Evolutionary conservation across 139 green algal genomes (phyloP).

Genomic region (Chara braunii): DNA sequence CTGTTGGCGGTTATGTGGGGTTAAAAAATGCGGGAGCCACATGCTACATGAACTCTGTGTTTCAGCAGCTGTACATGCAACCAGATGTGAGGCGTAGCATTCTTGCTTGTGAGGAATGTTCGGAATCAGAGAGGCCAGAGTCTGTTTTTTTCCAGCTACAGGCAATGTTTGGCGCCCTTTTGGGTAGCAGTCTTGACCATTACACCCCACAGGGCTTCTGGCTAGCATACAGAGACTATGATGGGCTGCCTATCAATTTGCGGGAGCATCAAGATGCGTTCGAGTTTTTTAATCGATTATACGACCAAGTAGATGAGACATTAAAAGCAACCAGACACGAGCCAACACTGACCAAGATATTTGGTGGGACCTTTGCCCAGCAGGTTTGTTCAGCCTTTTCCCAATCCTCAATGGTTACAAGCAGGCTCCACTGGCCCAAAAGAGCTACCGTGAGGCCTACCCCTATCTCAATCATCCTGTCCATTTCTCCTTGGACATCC

Average conservation of each 20-base stretch:
- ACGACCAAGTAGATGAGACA: conserved; percentile 52
- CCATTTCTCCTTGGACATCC: no score
- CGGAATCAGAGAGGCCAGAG: conserved; percentile 45
- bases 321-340: conserved; percentile 12
- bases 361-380: conserved; percentile 73
- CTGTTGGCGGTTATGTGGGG: conserved; percentile 12
- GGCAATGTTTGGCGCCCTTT: conserved; percentile 65
- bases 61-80: conserved; percentile 95
- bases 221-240: conserved; percentile 74
- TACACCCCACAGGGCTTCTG: conserved; percentile 65
- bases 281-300: conserved; percentile 68
- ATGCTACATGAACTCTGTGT: conserved; percentile 92
- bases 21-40: conserved; percentile 61
- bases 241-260: conserved; percentile 72
- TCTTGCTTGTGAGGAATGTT: conserved; percentile 44
- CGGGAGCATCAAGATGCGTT: conserved; percentile 86
- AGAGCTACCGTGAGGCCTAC: no score
- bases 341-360: conserved; percentile 40
- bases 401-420: no score
- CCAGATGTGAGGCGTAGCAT: conserved; percentile 59
- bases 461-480: no score
- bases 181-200: conserved; percentile 39
- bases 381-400: conserved; percentile 45
- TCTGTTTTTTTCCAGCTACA: conserved; percentile 62
- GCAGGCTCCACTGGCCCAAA: no score